Conservation (phyloP, 2,329 filamentous ascomycete genomes). For the Pseudogymnoascus sp. region DNA sequence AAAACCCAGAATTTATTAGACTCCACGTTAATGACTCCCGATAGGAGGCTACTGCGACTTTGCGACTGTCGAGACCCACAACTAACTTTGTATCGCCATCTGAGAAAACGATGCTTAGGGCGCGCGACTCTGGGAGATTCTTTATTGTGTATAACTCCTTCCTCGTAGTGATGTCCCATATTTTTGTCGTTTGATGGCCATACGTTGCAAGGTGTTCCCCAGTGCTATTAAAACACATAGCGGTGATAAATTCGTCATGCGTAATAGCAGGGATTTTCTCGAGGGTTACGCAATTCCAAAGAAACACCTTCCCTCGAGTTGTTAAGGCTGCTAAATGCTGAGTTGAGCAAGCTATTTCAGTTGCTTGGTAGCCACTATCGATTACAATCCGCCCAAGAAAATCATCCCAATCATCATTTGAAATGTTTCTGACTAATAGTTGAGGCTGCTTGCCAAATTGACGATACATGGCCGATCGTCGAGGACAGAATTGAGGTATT, state of each 20-base stretch:
- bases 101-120: neutral
- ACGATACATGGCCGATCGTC: constrained; percentile 28
- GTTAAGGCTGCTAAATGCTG: neutral
- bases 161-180: neutral
- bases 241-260: neutral
- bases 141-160: neutral
- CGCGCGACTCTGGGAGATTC: neutral
- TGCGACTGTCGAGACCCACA: neutral
- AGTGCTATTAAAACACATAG: neutral
- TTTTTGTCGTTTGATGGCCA: neutral
- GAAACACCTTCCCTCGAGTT: neutral
- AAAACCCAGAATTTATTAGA: neutral
- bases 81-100: neutral
- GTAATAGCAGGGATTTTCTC: neutral
- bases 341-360: neutral
- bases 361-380: neutral
- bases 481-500: constrained; percentile 35
- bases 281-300: neutral
- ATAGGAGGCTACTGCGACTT: neutral
- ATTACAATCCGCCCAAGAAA: neutral
- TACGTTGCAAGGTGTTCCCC: neutral
- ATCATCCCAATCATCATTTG: neutral
- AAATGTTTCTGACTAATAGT: neutral
- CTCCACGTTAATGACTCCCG: neutral
- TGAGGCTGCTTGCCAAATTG: constrained; percentile 24